These are phyloP conservation scores for Syzygium aqueum DNA, from an alignment of 345 rosid genomes.

Conservation along the genomic window DNA sequence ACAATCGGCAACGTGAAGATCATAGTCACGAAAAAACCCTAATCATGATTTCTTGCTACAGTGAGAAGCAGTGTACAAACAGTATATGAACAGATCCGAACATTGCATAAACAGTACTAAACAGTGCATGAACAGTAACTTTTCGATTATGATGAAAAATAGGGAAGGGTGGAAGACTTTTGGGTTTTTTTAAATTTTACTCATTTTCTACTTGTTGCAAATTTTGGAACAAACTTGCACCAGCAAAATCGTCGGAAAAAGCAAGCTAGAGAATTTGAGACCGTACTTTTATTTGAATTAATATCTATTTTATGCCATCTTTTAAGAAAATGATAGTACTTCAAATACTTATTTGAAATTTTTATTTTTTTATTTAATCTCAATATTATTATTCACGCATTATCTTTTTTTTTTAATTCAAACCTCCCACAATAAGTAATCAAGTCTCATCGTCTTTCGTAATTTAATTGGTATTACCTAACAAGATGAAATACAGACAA, in stretches of 20 bases:
- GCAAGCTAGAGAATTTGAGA: neutral
- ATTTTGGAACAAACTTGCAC: neutral
- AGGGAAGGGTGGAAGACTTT: no score
- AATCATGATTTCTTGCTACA: no score
- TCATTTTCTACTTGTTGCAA: neutral
- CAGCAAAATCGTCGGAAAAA: neutral
- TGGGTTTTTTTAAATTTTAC: neutral
- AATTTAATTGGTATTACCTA: no score
- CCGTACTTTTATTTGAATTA: neutral
- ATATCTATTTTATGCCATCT: fast-evolving
- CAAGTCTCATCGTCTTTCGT: neutral
- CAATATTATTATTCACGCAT: neutral
- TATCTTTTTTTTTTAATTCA: neutral
- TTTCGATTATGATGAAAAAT: no score
- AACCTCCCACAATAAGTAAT: neutral
- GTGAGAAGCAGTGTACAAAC: no score
- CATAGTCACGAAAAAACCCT: neutral
- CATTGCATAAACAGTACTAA: no score
- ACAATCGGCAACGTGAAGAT: neutral
- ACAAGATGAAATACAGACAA: neutral
- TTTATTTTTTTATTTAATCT: neutral
- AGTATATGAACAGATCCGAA: no score
- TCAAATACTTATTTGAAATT: neutral
- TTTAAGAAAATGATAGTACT: fast-evolving
- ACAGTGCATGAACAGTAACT: no score